Base-by-base conservation (phyloP, 164 flowering plant genomes). In the Annona squamosa region DNA sequence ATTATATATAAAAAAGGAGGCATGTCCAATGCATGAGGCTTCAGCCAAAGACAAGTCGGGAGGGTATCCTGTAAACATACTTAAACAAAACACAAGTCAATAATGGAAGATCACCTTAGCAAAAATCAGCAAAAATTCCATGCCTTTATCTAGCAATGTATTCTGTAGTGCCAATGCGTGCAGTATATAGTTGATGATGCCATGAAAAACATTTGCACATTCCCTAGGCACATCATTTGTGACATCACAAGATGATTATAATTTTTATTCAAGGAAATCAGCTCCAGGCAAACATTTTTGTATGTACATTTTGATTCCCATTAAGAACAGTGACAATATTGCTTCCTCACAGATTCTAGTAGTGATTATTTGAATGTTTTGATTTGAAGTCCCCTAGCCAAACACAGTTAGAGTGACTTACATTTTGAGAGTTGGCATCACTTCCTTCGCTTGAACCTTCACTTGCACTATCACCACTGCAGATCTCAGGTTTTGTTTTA, bases 391-490 rank as follows among this genome's bases (percentile, higher is more conserved):
- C 70, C 13, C 16, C 3, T 43, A 37, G 52, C 61, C 71, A 69
- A 59, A 57, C 47, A 9, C 3, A 73, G 69, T 70, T 70, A 57
- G 42, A 10, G 64, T 44, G n/a, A 80, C 98, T 80, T 84, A 94
- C 99, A 86, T 84, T 89, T 79, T 91, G 89, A 72, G 99, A 94
- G 82, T 89, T 89, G 52, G 83, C 92, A 80, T 94, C 98, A 86
- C 98, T 94, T 83, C 98, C 97, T 84, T 91, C 97, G 79, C 98
- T 94, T 69, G 97, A 85, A 69, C 93, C 95, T 83, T 93, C 98
- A 79, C 93, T 91, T 73, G 73, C 91, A 81, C 98, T 94, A 76
- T 90, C 98, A 72, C 85, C 97, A 88, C 99, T 94, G 84, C 87
- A 88, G 56, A 77, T 71, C 64, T 57, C 77, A 73, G 72, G 46